Percentiles rank a stretch among this genome's conserved stretches.
phyloP scores from a whole-genome alignment of 2,329 filamentous ascomycete genomes.

The Acephala macrosclerotiorum region DNA sequence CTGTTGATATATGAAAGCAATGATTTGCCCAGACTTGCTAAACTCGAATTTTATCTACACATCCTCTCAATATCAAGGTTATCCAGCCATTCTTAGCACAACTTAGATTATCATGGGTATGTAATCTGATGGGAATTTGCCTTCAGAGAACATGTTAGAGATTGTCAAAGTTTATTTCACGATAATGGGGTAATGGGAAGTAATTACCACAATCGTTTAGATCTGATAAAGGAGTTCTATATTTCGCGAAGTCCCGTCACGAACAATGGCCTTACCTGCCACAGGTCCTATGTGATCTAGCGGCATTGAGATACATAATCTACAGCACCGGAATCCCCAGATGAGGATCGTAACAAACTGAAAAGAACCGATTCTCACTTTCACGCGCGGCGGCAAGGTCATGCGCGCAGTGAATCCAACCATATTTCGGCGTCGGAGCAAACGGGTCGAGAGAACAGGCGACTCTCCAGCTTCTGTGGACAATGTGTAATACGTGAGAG shows the following conservation, averaged over 20 bases:
- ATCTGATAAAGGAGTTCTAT: not conserved
- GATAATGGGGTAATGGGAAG: not conserved
- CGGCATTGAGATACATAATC: not conserved
- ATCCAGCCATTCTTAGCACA: not conserved
- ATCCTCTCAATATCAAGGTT: not conserved
- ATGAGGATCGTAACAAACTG: not conserved
- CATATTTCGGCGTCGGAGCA: not conserved
- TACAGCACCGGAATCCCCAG: not conserved
- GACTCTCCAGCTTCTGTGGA: not conserved
- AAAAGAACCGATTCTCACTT: not conserved
- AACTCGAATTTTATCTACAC: no score
- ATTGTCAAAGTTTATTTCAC: not conserved
- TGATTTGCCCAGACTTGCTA: no score
- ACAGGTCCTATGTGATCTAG: not conserved
- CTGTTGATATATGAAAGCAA: no score
- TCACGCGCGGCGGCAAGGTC: not conserved
- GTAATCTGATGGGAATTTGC: not conserved
- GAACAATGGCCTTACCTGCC: not conserved
- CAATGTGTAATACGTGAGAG: not conserved
- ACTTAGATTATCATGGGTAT: not conserved
- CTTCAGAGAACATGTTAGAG: not conserved
- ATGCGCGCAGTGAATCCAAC: not conserved
- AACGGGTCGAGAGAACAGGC: not conserved
- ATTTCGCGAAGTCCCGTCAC: not conserved
- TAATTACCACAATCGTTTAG: not conserved